Percentiles rank a stretch among this genome's conserved stretches.
phyloP scores from a whole-genome alignment of 345 rosid species.

The Gossypium mustelinum region DNA sequence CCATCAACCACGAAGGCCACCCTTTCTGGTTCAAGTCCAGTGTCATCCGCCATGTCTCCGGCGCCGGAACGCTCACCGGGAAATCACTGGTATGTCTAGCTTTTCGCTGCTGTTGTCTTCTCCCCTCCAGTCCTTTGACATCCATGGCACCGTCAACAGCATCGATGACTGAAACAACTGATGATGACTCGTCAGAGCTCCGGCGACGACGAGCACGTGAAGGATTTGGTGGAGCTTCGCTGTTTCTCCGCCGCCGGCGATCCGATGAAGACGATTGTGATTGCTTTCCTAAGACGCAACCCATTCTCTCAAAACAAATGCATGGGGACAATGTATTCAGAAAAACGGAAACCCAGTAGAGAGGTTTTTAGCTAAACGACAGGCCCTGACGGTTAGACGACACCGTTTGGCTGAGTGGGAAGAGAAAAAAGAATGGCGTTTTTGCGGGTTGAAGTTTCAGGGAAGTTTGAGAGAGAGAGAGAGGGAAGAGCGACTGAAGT shows the following conservation, averaged over 20 bases:
- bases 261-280: constrained; percentile 18
- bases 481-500: neutral
- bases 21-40: constrained; percentile 40
- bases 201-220: constrained; percentile 20
- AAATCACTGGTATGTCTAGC: constrained; percentile 35
- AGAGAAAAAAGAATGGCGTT: neutral
- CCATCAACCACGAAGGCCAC: constrained; percentile 85
- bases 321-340: constrained; percentile 15
- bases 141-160: constrained; percentile 22
- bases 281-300: constrained; percentile 54
- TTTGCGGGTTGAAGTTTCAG: neutral
- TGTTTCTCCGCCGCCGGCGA: constrained; percentile 25
- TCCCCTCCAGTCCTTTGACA: constrained; percentile 23
- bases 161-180: constrained; percentile 24
- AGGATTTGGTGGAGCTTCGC: neutral
- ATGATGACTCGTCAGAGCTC: constrained; percentile 29
- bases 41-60: constrained; percentile 31
- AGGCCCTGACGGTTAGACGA: neutral
- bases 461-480: neutral
- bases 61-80: constrained; percentile 23
- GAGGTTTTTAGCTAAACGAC: neutral
- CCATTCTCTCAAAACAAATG: constrained; percentile 39
- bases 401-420: neutral
- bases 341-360: neutral
- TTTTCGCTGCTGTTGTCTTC: constrained; percentile 27